Base-by-base conservation (phyloP, 352 stramenopile genomes). In the Paralagenidium karlingii region DNA sequence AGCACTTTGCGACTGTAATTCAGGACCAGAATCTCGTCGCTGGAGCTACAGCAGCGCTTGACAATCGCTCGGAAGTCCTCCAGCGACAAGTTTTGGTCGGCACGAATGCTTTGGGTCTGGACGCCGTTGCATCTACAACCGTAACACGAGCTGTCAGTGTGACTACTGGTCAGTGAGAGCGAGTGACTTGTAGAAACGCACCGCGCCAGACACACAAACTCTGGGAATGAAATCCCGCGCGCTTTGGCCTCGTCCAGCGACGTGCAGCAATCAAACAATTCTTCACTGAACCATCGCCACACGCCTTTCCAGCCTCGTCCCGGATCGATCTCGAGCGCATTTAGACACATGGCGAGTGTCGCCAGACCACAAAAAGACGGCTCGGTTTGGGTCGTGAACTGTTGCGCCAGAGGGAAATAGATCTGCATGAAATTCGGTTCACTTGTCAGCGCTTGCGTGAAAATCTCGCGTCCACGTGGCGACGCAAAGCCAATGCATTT, bases 1-100 rank as follows among this genome's bases (percentile, higher is more conserved):
- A 98, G 61, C 38, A 75, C 69, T 54, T 94, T 79, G 38, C 94
- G 76, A 10, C 64, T 80, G 65, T 96, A 98, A 16, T 92, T 96
- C 18, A 94, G 65, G 25, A 97, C 89, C 16, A 98, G 58, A 31
- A 97, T 82, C 65, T 75, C 66, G 31, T 43, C 83, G 45, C 31
- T 89, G 44, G 56, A 74, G 27, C 49, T 60, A 45, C 51, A 97
- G 48, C 56, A 82, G 37, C 32, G 56, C 40, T 86, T 76, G 36
- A 96, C 74, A 50, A 85, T 60, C 27, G 52, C 53, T 3, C 76
- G 47, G 24, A 80, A 76, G 21, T 68, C 37, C 8, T 73, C 66
- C 7, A 78, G 49, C 32, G 73, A 63, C 15, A 88, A 61, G 15
- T 54, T 46, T 59, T 42, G 32, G 58, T 63, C 55, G 31, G 63